Evolutionary conservation across 192 early-diverging fungal species (phyloP), one percentile per base, ranked within the genome.

Genomic region (Podila verticillata): DNA sequence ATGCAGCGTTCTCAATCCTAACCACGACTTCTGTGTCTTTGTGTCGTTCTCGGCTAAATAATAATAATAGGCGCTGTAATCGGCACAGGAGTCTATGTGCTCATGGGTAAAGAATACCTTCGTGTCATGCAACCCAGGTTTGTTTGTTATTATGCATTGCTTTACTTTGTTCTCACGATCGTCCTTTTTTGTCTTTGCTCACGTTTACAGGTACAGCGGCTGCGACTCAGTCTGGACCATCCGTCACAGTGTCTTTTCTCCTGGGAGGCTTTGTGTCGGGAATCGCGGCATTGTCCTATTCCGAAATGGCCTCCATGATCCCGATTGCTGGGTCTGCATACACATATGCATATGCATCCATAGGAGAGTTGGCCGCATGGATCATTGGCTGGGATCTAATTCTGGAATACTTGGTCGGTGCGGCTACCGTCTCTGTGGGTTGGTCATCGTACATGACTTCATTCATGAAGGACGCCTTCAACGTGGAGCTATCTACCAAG

Each of bases 331-430:
- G 96, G 6, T 95, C 95, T 0, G 93, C 96, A 2, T 97, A 96
- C 79, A 92, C 93, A 0, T 97, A 92, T 64, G 88, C 92, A 3
- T 97, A 96, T 66, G 93, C 93, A 7, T 93, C 95, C 0, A 83
- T 96, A 75, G 96, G 96, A 47, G 96, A 97, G 82, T 68, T 96
- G 36, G 71, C 95, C 29, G 95, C 91, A 3, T 97, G 96, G 96
- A 92, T 95, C 32, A 92, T 96, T 59, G 96, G 95, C 36, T 97
- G 96, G 96, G 95, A 95, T 82, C 81, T 97, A 44, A 91, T 95
- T 22, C 83, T 97, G 22, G 96, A 97, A 84, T 97, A 95, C 72
- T 79, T 95, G 67, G 90, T 96, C 7, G 93, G 93, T 8, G 92
- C 94, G 28, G 92, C 95, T 2, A 91, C 95, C 0, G 94, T 96